These are phyloP conservation scores for Candida alai DNA, from an alignment of 805 yeast genomes.

Conservation along the genomic window DNA sequence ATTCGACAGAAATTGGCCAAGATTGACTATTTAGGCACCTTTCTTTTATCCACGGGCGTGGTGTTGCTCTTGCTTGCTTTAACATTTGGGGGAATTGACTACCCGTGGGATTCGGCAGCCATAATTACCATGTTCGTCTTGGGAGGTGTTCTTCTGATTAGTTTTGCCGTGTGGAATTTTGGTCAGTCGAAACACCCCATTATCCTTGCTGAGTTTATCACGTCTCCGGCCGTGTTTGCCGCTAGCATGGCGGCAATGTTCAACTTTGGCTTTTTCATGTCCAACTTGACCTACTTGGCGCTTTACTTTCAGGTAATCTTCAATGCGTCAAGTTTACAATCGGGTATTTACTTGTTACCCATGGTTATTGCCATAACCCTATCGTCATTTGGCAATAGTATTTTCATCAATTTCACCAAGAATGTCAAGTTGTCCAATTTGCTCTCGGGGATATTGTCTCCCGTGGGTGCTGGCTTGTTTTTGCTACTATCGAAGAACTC, in stretches of 20 bases:
- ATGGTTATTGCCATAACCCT: conserved; percentile 30
- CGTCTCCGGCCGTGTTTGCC: conserved; percentile 30
- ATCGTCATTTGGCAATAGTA: conserved; percentile 28
- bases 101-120: conserved; percentile 53
- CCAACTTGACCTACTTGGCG: conserved; percentile 28
- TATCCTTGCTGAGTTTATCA: conserved; percentile 40
- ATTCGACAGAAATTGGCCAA: conserved; percentile 32
- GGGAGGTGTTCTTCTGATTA: conserved; percentile 36
- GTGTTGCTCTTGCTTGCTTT: conserved; percentile 47
- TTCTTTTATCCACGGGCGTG: conserved; percentile 38
- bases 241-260: conserved; percentile 35
- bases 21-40: conserved; percentile 50
- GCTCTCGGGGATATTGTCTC: conserved; percentile 26
- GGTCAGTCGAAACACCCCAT: conserved; percentile 43
- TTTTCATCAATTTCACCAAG: conserved; percentile 25
- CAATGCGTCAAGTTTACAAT: conserved; percentile 30
- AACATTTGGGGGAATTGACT: conserved; percentile 51
- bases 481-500: conserved; percentile 23
- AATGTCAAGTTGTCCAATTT: conserved; percentile 30
- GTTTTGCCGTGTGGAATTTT: conserved; percentile 41
- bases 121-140: conserved; percentile 47
- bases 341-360: conserved; percentile 37
- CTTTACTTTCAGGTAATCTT: conserved; percentile 39
- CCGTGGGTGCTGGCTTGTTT: conserved; percentile 34
- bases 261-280: conserved; percentile 39